Evolutionary conservation across 2,329 filamentous ascomycete genomes (phyloP).

Genomic region (Pseudogymnoascus sp.): DNA sequence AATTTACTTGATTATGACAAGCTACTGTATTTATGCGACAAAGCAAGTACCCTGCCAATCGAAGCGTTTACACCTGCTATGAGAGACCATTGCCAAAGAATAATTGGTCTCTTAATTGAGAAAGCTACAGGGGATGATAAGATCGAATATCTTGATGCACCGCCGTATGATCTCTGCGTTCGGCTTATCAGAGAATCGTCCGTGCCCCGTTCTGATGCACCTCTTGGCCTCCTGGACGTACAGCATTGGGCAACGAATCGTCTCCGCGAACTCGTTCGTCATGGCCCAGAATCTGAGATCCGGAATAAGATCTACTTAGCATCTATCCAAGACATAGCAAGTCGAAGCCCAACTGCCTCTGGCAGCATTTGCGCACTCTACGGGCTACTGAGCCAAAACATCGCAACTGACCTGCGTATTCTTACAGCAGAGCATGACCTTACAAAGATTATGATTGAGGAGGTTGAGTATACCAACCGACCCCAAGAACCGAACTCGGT

Average conservation of each 20-base stretch:
- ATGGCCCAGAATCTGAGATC: conserved; percentile 47
- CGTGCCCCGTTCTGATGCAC: conserved; percentile 43
- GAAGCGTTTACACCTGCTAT: conserved; percentile 54
- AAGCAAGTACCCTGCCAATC: conserved; percentile 58
- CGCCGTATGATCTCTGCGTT: conserved; percentile 50
- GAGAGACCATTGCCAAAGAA: conserved; percentile 51
- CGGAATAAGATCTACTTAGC: conserved; percentile 55
- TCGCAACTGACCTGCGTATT: conserved; percentile 45
- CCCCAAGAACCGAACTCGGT: conserved; percentile 20
- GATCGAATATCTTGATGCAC: conserved; percentile 30
- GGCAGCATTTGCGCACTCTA: conserved; percentile 65
- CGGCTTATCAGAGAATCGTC: conserved; percentile 67
- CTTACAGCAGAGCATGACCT: conserved; percentile 56
- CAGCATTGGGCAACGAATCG: conserved; percentile 56
- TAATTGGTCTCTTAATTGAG: conserved; percentile 44
- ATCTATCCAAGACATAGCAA: conserved; percentile 61
- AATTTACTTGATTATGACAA: conserved; percentile 41
- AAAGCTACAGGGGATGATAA: conserved; percentile 35
- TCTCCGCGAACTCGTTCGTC: conserved; percentile 51
- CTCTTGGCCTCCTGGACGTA: conserved; percentile 52
- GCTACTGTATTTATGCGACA: conserved; percentile 61
- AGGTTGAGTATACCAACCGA: conserved; percentile 44
- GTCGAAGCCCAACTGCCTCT: conserved; percentile 55
- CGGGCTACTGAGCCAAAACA: conserved; percentile 40
- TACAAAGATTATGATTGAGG: conserved; percentile 53